Conservation (phyloP, 768 basidiomycete species). For the Naganishia randhawae region DNA sequence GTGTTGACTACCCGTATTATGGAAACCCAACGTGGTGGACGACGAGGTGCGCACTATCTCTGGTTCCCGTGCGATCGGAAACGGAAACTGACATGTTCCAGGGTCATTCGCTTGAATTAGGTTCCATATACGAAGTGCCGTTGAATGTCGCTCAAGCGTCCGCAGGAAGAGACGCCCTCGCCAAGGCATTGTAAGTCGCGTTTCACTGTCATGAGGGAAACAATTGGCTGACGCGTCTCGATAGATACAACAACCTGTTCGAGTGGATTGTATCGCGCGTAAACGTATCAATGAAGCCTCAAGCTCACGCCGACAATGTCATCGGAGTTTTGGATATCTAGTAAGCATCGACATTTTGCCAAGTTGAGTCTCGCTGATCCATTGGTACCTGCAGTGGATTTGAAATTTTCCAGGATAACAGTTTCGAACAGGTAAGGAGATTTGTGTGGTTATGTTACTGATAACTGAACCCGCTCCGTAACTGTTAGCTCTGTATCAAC, state of each 20-base stretch:
- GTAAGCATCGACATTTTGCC: constrained; percentile 31
- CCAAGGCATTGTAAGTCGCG: constrained; percentile 67
- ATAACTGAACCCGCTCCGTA: neutral
- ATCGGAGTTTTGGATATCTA: constrained; percentile 98
- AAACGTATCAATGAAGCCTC: constrained; percentile 92
- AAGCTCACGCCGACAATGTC: constrained; percentile 66
- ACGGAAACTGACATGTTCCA: neutral
- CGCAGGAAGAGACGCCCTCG: constrained; percentile 82
- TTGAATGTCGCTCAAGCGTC: constrained; percentile 82
- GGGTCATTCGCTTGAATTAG: constrained; percentile 33
- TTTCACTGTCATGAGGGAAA: neutral
- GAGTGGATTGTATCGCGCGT: constrained; percentile 98
- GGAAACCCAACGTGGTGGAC: constrained; percentile 88
- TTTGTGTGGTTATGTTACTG: neutral
- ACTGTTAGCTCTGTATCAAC: constrained; percentile 89
- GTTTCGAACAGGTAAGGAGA: constrained; percentile 38
- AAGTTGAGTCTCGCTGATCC: neutral
- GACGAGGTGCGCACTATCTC: constrained; percentile 59
- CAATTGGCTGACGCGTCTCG: constrained; percentile 10
- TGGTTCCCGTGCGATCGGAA: neutral
- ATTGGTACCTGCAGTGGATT: constrained; percentile 60
- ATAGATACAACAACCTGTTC: constrained; percentile 84
- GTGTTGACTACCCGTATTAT: constrained; percentile 77
- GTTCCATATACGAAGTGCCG: constrained; percentile 93
- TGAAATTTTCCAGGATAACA: constrained; percentile 71